Percentiles rank a stretch among this genome's conserved stretches.
These are phyloP conservation scores for Heliosperma pusillum DNA, from an alignment of 148 eudicot species.

Conservation along the genomic window DNA sequence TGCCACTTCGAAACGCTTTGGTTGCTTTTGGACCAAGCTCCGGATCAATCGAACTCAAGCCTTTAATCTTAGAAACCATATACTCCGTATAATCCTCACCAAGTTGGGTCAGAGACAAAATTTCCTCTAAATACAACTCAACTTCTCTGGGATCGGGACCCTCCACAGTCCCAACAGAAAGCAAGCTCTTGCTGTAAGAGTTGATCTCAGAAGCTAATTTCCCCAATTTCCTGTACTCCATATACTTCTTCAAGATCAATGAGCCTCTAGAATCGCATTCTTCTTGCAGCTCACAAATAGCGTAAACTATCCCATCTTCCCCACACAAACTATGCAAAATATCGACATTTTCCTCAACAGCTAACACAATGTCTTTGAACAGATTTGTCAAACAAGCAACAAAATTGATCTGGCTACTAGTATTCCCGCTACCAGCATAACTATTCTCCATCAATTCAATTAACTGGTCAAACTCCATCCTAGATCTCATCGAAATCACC, in stretches of 20 bases:
- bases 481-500: slow-evolving; percentile 75
- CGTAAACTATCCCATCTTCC: slow-evolving; percentile 89
- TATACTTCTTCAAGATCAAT: slow-evolving; percentile 69
- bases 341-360: slow-evolving; percentile 80
- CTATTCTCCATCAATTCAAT: slow-evolving; percentile 55
- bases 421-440: slow-evolving; percentile 18
- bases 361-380: slow-evolving; percentile 85
- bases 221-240: slow-evolving; percentile 73
- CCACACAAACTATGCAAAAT: slow-evolving; percentile 77
- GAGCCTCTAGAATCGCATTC: slow-evolving; percentile 92
- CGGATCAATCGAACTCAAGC: slow-evolving; percentile 73
- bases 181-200: slow-evolving; percentile 77
- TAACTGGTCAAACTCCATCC: slow-evolving; percentile 75
- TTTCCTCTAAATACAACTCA: slow-evolving; percentile 82
- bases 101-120: slow-evolving; percentile 70
- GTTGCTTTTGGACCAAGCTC: slow-evolving; percentile 85
- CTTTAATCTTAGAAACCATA: slow-evolving; percentile 83
- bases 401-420: slow-evolving; percentile 48
- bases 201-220: slow-evolving; percentile 76
- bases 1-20: slow-evolving; percentile 79
- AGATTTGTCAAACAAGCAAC: slow-evolving; percentile 80
- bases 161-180: slow-evolving; percentile 65
- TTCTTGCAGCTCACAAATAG: slow-evolving; percentile 89
- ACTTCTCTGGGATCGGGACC: slow-evolving; percentile 96
- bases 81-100: slow-evolving; percentile 92